Conservation (phyloP, 2,329 filamentous ascomycete genomes). For the Metarhizium sp. region DNA sequence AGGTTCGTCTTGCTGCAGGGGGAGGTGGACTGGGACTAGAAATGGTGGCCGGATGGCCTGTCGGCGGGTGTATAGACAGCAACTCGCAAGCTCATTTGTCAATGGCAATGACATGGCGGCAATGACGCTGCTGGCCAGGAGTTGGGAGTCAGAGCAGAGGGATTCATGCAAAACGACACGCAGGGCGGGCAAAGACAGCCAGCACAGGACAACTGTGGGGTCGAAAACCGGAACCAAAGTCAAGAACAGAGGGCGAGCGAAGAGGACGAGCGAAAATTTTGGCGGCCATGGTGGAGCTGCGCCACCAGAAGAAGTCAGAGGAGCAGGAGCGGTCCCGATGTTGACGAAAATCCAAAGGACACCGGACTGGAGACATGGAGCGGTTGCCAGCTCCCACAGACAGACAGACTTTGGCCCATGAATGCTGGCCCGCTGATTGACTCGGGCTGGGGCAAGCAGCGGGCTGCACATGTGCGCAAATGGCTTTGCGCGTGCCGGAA, state of each 20-base stretch:
- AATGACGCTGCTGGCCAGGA: neutral
- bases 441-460: neutral
- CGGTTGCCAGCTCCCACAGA: no score
- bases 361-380: no score
- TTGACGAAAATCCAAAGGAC: neutral
- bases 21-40: neutral
- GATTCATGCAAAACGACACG: neutral
- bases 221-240: neutral
- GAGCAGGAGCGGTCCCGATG: neutral
- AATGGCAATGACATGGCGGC: neutral
- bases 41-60: slow-evolving; percentile 6
- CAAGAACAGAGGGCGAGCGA: neutral
- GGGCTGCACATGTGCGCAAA: no score
- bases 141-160: neutral
- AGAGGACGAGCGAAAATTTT: neutral
- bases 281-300: neutral
- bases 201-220: neutral
- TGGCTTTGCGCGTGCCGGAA: neutral
- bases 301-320: neutral
- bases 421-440: neutral
- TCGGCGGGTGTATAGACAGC: neutral
- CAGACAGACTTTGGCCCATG: neutral
- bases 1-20: neutral
- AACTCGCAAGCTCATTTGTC: no score
- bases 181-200: neutral